Base-by-base conservation (phyloP, 2,329 filamentous ascomycete genomes). In the Xylariaceae sp. region DNA sequence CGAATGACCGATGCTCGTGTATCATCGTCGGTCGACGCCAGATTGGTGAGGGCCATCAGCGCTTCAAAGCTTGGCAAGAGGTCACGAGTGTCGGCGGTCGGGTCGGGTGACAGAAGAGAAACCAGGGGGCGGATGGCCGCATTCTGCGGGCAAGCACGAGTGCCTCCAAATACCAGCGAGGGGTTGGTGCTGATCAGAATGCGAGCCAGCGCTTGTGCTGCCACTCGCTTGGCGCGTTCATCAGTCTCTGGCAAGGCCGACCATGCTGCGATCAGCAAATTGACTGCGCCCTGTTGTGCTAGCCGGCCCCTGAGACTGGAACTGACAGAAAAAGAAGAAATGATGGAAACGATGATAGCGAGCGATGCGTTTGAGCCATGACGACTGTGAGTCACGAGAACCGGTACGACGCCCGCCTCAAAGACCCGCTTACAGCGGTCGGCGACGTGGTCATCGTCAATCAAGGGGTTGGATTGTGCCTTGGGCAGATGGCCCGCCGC, bases 281-380 rank as follows among this genome's bases (percentile, higher is more conserved):
- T 94, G 15, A 97, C 84, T 1, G 90, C 91, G n/a, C 94, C 94
- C 78, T 97, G 92, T 70, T 97, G 94, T 2, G 92, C 90, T 64
- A 99, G 85, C 53, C 84, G 81, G 0, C 91, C 89, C 9, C 94
- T 86, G 58, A 91, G 80, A 57, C 85, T 85, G 45, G 86, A 80
- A n/a, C 86, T 87, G 68, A 87, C 86, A 15, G 91, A 87, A 3
- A 99, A 78, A 0, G 90, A 85, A 62, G 90, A 83, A 39, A 97
- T 77, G 62, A 96, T 92, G 51, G 86, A 85, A 55, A 90, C 82
- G 56, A 88, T 87, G 34, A 96, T 84, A 13, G 84, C 80, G 7
- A 93, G 79, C 4, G 89, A 88, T 10, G 86, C 84, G 1, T 82
- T 76, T 0, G 90, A 92, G 47, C 87, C 84, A 62, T 84, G 84